These are phyloP conservation scores for Plasmodium knowlesi DNA, from an alignment of 169 alveolate genomes.

Conservation along the genomic window DNA sequence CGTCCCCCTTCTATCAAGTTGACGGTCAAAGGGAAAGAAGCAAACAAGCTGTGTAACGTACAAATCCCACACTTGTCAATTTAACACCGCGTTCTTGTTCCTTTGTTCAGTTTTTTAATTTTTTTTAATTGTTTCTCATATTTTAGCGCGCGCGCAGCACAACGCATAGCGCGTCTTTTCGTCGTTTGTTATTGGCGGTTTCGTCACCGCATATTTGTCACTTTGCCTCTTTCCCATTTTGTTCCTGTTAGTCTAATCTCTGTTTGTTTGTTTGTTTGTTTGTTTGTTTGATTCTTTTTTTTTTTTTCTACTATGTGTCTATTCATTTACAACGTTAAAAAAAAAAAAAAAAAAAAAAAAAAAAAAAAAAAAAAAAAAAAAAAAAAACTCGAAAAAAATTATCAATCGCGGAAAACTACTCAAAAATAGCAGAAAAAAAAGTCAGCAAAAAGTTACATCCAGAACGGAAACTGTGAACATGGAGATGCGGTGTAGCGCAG, in stretches of 20 bases:
- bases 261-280: not conserved
- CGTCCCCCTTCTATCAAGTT: not conserved
- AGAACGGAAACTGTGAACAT: not conserved
- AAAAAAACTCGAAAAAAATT: not conserved
- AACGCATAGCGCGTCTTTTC: not conserved
- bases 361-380: not conserved
- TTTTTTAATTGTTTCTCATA: slow-evolving; percentile 11
- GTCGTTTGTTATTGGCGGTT: not conserved
- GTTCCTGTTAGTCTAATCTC: not conserved
- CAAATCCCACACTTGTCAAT: not conserved
- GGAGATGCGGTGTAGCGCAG: not conserved
- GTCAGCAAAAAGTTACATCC: not conserved
- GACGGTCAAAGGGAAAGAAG: not conserved
- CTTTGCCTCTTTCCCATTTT: not conserved
- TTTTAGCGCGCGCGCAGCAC: no score
- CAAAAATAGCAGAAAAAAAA: not conserved
- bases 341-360: not conserved
- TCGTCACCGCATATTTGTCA: not conserved
- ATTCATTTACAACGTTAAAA: not conserved
- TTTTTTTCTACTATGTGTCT: not conserved
- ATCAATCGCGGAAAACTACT: not conserved
- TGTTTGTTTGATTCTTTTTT: not conserved
- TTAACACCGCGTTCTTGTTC: not conserved
- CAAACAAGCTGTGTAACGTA: no score
- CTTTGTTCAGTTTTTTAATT: not conserved